phyloP scores from a whole-genome alignment of 2,329 filamentous ascomycete species.

The Penicillium occitanis region DNA sequence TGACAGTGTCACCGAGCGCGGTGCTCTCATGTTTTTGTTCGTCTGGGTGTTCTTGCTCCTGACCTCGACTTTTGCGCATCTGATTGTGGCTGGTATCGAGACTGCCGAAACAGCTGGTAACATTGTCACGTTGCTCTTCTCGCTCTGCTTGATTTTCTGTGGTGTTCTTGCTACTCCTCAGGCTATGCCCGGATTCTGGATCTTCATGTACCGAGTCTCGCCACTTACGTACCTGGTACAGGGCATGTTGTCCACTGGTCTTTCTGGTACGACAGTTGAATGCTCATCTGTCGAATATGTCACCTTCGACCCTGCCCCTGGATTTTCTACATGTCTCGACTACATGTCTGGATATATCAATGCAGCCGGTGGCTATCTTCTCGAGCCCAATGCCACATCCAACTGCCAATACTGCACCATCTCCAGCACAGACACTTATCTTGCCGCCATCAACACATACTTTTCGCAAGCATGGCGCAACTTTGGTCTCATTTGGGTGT shows the following conservation, averaged over 20 bases:
- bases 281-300: conserved; percentile 40
- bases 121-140: conserved; percentile 60
- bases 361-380: conserved; percentile 57
- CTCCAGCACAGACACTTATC: conserved; percentile 51
- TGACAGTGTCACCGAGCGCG: conserved; percentile 50
- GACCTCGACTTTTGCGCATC: conserved; percentile 69
- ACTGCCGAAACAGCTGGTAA: conserved; percentile 67
- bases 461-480: conserved; percentile 54
- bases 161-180: conserved; percentile 61
- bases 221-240: conserved; percentile 63
- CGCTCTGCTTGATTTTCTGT: conserved; percentile 62
- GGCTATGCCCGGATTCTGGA: conserved; percentile 69
- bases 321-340: conserved; percentile 60
- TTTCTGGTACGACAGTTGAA: conserved; percentile 31
- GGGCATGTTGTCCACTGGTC: conserved; percentile 39
- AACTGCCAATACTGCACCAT: conserved; percentile 57
- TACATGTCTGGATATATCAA: conserved; percentile 63
- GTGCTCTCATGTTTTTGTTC: conserved; percentile 66
- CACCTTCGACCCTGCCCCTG: conserved; percentile 48
- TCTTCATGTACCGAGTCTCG: conserved; percentile 70
- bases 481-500: conserved; percentile 56
- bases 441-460: conserved; percentile 47
- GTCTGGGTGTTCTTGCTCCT: conserved; percentile 68
- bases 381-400: conserved; percentile 49
- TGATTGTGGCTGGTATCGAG: conserved; percentile 69